A percentile compares a stretch with the other conserved stretches of the same genome.
These are phyloP conservation scores for Diaporthe sp. DNA, from an alignment of 2,329 filamentous ascomycete genomes.

Conservation along the genomic window DNA sequence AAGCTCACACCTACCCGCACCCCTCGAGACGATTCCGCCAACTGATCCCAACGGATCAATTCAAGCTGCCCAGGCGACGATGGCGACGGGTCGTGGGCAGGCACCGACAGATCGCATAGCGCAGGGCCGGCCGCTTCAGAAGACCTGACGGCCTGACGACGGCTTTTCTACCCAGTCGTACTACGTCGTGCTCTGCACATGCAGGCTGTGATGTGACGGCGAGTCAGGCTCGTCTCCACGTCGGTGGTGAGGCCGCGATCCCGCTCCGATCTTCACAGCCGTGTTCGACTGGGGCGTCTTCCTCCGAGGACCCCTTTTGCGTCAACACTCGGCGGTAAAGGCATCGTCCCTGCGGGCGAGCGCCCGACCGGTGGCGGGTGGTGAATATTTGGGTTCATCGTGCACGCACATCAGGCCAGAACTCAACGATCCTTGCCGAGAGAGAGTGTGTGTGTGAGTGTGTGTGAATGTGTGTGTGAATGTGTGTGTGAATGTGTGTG, in stretches of 20 bases:
- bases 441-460: background rate
- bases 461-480: no score
- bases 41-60: background rate
- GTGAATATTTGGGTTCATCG: background rate
- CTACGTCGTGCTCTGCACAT: background rate
- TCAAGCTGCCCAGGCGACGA: background rate
- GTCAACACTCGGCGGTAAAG: background rate
- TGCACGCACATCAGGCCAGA: background rate
- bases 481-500: no score
- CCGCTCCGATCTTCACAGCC: slow-evolving; percentile 14
- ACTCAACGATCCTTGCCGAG: background rate
- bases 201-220: slow-evolving; percentile 20
- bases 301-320: slow-evolving; percentile 7
- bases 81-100: background rate
- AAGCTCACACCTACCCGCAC: background rate
- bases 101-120: background rate
- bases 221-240: slow-evolving; percentile 24
- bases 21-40: background rate
- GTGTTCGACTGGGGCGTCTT: slow-evolving; percentile 8
- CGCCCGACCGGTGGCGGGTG: slow-evolving; percentile 5
- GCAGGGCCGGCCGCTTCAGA: background rate
- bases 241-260: slow-evolving; percentile 23
- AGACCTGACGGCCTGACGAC: background rate
- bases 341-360: background rate
- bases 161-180: slow-evolving; percentile 11